Evolutionary conservation across 2,329 filamentous ascomycete species (phyloP), one percentile per base, ranked within the genome.

Genomic region (Verticillium dahliae): DNA sequence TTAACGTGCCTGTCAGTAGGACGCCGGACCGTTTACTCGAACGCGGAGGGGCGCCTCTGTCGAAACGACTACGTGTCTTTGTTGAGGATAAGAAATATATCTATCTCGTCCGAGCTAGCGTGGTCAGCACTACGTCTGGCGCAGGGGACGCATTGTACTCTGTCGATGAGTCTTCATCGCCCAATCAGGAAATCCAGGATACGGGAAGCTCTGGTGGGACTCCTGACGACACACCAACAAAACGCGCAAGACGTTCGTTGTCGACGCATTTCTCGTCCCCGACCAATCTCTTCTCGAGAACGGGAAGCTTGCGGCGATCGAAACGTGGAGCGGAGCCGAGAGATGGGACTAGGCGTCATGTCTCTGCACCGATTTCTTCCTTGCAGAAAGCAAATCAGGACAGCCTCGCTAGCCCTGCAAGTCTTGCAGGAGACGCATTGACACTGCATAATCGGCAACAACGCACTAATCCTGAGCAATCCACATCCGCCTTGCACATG

Each of bases 241-340:
- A 78, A 66, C 75, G 72, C 58, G 74, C 81, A 13, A 78, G 77
- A 60, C 79, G 82, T 62, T 86, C 85, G 15, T 74, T 84, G 33
- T 87, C 86, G 15, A 81, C 85, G 78, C 83, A 85, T 60, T 84
- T 88, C 63, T 78, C 78, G 63, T 83, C 85, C 1, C 79, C 85
- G 15, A 77, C 75, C 58, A 81, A 75, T 58, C 87, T 85, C 84
- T 81, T 86, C 64, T 74, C 82, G 38, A 82, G 76, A 69, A 77
- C 80, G 9, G 80, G 83, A 60, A 88, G 85, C 72, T 69, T 87
- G 60, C 81, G 84, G 57, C 81, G 81, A 27, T 74, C 79, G 35
- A 87, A 85, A 72, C 78, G 81, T 63, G 78, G 76, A 62, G 73
- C 74, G 63, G 75, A 79, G 60, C 70, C 74, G 31, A 75, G 72